These are phyloP conservation scores for Neurospora tetraspora DNA, from an alignment of 495 filamentous ascomycete species.

Conservation along the genomic window DNA sequence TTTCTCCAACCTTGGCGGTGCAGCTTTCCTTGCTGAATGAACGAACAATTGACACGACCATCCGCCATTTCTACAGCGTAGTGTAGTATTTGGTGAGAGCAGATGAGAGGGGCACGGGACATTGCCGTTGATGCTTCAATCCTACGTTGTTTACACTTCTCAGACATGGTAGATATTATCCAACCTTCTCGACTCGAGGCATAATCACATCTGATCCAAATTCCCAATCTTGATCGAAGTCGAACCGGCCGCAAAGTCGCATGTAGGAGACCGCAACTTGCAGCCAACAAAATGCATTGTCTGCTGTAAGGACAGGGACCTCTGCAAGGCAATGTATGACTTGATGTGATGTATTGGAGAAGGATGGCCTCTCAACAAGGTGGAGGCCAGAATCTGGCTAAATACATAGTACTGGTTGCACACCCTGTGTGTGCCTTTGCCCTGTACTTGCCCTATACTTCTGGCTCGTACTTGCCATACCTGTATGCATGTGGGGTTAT, in stretches of 20 bases:
- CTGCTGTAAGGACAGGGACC: no score
- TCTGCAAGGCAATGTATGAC: no score
- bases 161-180: background rate
- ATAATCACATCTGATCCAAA: background rate
- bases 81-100: background rate
- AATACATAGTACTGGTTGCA: no score
- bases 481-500: no score
- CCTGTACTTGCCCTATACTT: no score
- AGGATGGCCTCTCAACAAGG: no score
- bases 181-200: background rate
- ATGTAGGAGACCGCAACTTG: background rate
- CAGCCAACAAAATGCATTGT: background rate
- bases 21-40: background rate
- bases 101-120: background rate
- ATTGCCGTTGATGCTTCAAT: background rate
- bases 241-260: background rate
- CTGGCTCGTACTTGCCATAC: no score
- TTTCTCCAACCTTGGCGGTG: background rate
- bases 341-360: no score
- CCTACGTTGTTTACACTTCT: background rate
- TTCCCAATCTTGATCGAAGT: background rate
- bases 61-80: background rate
- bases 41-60: background rate
- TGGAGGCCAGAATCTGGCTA: no score
- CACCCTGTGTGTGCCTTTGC: no score